Base-by-base conservation (phyloP, 768 basidiomycete species). In the Mycena polygramma region DNA sequence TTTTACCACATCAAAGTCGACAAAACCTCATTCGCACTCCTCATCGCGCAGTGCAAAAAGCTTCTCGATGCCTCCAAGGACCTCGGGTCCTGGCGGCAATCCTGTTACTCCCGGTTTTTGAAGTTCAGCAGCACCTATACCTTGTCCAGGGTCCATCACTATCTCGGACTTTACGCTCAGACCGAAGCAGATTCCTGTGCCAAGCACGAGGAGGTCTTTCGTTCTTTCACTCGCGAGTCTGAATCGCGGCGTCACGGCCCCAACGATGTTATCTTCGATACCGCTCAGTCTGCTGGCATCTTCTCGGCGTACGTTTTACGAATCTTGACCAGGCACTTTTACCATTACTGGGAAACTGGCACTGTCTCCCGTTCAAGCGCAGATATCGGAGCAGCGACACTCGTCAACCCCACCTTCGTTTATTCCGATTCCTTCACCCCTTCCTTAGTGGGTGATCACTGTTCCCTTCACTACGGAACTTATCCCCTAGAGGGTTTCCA, bases 1-100 rank as follows among this genome's bases (percentile, higher is more conserved):
- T 83, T 81, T 74, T 83, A 78, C 67, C 79, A 83, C 71, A 71
- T 83, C 36, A 78, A 76, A 41, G 39, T 84, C 58, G 79, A 83
- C 69, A 66, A 76, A 6, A 45, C 48, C 19, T 74, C 80, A 1
- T 69, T 75, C 52, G 52, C 63, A 7, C 63, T 76, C 24, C 63
- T 84, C 7, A 54, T 77, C 19, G 53, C 59, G 5, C 81, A 82
- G 43, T 78, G 78, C 70, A 70, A 66, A 53, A 80, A 79, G 68
- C 80, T 84, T 14, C 63, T 76, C 39, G 69, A 70, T 0, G 11
- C 69, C 45, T 77, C 80, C 5, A 57, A 68, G 26, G 68, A 59
- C 61, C 57, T 77, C 13, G 69, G 75, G 37, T 64, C 65, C 24
- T 84, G 83, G 83, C 66, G 67, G 0, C 54, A 53, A 7, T 78